phyloP scores from a whole-genome alignment of 106 monocot species.

The Cymbidium sinense region DNA sequence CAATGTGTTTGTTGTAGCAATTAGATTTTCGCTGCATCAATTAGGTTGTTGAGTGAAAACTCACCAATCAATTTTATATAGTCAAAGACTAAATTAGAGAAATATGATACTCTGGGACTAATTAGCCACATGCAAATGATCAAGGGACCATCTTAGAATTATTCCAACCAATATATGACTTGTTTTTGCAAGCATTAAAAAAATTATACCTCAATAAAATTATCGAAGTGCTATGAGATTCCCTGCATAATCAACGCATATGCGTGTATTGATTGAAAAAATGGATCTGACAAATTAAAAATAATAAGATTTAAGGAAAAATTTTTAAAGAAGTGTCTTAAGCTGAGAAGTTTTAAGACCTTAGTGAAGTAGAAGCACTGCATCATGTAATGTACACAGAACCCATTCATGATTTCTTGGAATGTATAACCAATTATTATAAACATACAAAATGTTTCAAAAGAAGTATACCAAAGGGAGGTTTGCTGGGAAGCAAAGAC shows the following conservation, averaged over 20 bases:
- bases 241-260: not conserved
- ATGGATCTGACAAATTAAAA: not conserved
- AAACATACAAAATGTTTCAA: not conserved
- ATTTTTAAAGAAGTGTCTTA: not conserved
- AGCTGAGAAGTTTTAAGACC: not conserved
- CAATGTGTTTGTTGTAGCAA: not conserved
- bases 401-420: not conserved
- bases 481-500: constrained; percentile 58
- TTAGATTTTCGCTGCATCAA: too few species aligned
- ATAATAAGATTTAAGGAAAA: not conserved
- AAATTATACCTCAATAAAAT: not conserved
- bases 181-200: not conserved
- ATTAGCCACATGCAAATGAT: too few species aligned
- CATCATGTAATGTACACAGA: too few species aligned
- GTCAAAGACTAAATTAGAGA: too few species aligned
- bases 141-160: too few species aligned
- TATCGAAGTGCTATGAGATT: not conserved
- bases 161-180: too few species aligned
- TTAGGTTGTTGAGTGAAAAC: not conserved
- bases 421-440: not conserved
- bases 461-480: constrained; percentile 54
- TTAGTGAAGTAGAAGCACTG: not conserved
- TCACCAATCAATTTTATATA: too few species aligned
- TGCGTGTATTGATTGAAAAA: not conserved
- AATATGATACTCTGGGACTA: too few species aligned